phyloP scores from a whole-genome alignment of 2,329 filamentous ascomycete genomes.

The Fusarium drepaniforme region DNA sequence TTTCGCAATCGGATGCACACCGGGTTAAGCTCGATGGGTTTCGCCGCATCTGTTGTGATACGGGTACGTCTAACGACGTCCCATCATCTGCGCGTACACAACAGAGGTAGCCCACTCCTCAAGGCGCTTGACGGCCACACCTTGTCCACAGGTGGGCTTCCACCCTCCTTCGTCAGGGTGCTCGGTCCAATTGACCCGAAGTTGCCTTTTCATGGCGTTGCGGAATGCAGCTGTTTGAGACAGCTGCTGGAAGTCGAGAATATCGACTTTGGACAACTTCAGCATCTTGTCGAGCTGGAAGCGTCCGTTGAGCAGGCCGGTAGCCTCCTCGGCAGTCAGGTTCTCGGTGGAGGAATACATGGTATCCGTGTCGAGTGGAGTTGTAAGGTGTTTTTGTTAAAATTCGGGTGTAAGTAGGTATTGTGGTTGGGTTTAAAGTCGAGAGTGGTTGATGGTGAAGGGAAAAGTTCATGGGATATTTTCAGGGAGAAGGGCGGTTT shows the following conservation, averaged over 20 bases:
- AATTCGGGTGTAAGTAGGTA: not conserved
- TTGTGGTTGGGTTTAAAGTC: not conserved
- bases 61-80: not conserved
- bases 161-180: not conserved
- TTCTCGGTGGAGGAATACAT: not conserved
- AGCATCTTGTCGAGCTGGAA: not conserved
- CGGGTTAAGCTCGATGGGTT: too few relatives aligned
- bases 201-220: not conserved
- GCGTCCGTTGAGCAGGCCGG: not conserved
- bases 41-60: too few relatives aligned
- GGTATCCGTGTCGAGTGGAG: not conserved
- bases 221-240: not conserved
- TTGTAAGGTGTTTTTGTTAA: not conserved
- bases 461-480: not conserved
- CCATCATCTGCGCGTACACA: not conserved
- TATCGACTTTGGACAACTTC: not conserved
- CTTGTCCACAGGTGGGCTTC: not conserved
- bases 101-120: not conserved
- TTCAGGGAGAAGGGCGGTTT: not conserved
- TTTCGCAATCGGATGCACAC: too few relatives aligned
- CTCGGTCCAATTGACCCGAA: not conserved
- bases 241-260: not conserved
- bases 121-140: not conserved
- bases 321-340: not conserved
- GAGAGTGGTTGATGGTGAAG: not conserved